Evolutionary conservation across 108 stramenopile species (phyloP).

Genomic region (Nitzschia sp.): DNA sequence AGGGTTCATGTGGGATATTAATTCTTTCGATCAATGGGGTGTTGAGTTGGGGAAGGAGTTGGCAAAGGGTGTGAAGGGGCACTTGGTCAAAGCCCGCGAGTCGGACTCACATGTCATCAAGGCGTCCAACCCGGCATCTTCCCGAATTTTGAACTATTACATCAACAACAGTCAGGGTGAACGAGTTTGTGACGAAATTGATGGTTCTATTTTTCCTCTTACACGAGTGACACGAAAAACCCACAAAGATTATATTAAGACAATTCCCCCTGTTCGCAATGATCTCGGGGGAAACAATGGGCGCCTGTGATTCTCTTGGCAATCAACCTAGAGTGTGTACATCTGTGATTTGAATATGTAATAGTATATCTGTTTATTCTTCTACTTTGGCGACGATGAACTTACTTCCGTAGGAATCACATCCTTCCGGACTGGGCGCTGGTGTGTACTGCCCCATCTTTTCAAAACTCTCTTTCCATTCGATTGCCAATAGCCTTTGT

Average conservation of each 20-base stretch:
- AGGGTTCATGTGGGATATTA: conserved; percentile 98
- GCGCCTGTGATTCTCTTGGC: conserved; percentile 14
- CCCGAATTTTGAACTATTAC: conserved; percentile 83
- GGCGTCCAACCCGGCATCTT: conserved; percentile 76
- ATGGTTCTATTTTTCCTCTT: conserved; percentile 30
- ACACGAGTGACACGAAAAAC: conserved; percentile 68
- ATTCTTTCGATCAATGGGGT: conserved; percentile 99
- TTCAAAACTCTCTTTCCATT: conserved; percentile 14
- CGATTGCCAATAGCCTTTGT: not conserved
- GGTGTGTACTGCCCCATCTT: no score
- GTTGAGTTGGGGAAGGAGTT: conserved; percentile 99
- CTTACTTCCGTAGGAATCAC: not conserved
- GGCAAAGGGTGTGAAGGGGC: conserved; percentile 83
- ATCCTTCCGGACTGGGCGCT: no score
- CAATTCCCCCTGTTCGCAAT: conserved; percentile 25
- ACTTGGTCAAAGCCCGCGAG: conserved; percentile 65
- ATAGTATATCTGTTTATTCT: not conserved
- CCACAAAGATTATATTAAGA: conserved; percentile 42
- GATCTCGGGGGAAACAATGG: conserved; percentile 35
- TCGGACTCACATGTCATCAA: conserved; percentile 45
- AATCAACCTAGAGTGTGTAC: not conserved
- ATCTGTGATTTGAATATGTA: no score
- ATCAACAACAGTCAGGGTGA: conserved; percentile 55
- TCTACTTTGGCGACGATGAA: not conserved
- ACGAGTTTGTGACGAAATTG: conserved; percentile 9